phyloP scores from a whole-genome alignment of 176 grass and related monocot genomes.

The Zoysia japonica region DNA sequence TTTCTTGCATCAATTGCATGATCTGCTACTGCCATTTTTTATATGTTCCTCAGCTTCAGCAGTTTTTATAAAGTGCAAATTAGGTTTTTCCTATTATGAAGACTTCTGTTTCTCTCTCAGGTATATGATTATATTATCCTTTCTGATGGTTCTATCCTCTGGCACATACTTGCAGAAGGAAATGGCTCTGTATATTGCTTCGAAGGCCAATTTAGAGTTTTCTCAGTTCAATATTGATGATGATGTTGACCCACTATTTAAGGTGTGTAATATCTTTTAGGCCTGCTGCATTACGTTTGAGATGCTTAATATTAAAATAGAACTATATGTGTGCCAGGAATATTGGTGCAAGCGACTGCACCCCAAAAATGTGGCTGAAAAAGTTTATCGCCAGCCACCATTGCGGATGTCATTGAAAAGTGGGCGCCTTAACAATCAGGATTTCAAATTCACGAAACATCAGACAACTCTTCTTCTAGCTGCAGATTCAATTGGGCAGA shows the following conservation, averaged over 20 bases:
- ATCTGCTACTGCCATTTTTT: slow-evolving; percentile 6
- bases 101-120: slow-evolving; percentile 3
- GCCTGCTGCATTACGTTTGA: slow-evolving; percentile 11
- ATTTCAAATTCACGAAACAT: slow-evolving; percentile 89
- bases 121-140: slow-evolving; percentile 34
- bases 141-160: slow-evolving; percentile 32
- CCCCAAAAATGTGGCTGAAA: slow-evolving; percentile 94
- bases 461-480: slow-evolving; percentile 69
- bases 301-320: slow-evolving; percentile 5
- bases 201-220: slow-evolving; percentile 93
- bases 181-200: slow-evolving; percentile 96
- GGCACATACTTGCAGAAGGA: slow-evolving; percentile 74
- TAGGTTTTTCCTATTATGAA: slow-evolving; percentile 8
- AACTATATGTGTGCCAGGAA: slow-evolving; percentile 59
- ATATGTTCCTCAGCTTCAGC: slow-evolving; percentile 15
- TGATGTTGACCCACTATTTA: slow-evolving; percentile 94
- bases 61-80: slow-evolving; percentile 13
- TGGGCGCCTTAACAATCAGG: slow-evolving; percentile 86
- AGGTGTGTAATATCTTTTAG: slow-evolving; percentile 55
- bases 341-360: slow-evolving; percentile 98
- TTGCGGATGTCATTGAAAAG: slow-evolving; percentile 76
- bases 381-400: slow-evolving; percentile 88
- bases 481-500: slow-evolving; percentile 81
- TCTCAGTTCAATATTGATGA: slow-evolving; percentile 99
- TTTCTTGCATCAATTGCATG: slow-evolving; percentile 19